These are phyloP conservation scores for Davidsoniella neocaledoniae DNA, from an alignment of 2,329 filamentous ascomycete genomes.

Conservation along the genomic window DNA sequence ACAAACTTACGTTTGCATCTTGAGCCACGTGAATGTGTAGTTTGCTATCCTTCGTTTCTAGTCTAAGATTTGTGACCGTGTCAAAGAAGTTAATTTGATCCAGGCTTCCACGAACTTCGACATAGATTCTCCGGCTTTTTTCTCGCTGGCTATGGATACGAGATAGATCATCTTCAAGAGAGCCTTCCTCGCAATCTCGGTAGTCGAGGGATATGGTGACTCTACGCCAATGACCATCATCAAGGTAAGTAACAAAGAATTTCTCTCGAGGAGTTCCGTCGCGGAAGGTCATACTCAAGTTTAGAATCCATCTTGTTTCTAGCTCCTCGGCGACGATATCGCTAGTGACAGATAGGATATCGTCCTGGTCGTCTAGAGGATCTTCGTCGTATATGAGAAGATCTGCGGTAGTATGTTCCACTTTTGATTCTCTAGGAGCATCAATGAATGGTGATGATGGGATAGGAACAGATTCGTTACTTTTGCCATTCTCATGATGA, in stretches of 20 bases:
- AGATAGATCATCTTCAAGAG: conserved; percentile 69
- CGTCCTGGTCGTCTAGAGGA: conserved; percentile 2
- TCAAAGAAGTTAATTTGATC: conserved; percentile 92
- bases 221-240: conserved; percentile 66
- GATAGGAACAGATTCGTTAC: neutral
- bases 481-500: neutral
- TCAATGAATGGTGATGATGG: conserved; percentile 6
- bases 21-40: conserved; percentile 97
- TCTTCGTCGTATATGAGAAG: neutral
- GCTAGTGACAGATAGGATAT: conserved; percentile 4
- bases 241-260: conserved; percentile 91
- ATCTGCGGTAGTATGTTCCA: too few species aligned
- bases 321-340: conserved; percentile 61
- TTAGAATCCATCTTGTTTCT: conserved; percentile 83
- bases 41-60: conserved; percentile 74
- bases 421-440: neutral
- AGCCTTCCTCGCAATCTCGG: conserved; percentile 59
- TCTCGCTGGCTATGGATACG: conserved; percentile 70
- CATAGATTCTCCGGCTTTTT: conserved; percentile 85
- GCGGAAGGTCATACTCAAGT: conserved; percentile 94
- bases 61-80: conserved; percentile 86
- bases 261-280: conserved; percentile 89
- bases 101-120: conserved; percentile 81
- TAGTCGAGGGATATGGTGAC: conserved; percentile 94
- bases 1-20: conserved; percentile 53